Percentiles rank a stretch among this genome's conserved stretches.
Conservation (phyloP, 495 filamentous ascomycete genomes). For the Oidiodendron maius region DNA sequence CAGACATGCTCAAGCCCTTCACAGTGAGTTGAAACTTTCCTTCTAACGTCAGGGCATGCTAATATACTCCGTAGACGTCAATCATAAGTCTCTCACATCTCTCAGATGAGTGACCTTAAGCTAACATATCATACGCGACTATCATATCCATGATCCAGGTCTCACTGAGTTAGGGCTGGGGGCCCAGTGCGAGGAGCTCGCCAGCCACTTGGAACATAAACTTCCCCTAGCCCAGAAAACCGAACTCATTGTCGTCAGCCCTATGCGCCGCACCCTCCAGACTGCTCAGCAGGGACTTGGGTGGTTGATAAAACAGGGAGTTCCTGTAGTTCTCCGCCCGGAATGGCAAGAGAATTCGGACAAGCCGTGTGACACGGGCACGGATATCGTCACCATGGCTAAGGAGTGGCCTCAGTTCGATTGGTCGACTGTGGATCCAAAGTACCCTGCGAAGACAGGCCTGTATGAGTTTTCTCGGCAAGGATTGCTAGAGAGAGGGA, state of each 20-base stretch:
- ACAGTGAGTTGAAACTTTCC: conserved; percentile 33
- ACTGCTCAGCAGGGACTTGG: conserved; percentile 44
- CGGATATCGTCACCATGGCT: conserved; percentile 30
- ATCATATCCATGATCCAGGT: conserved; percentile 44
- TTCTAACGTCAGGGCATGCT: not conserved
- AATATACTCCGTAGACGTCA: conserved; percentile 15
- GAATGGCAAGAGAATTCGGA: conserved; percentile 53
- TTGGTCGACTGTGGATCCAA: conserved; percentile 45
- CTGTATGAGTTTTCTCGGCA: conserved; percentile 41
- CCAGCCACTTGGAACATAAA: conserved; percentile 35
- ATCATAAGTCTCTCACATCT: conserved; percentile 16
- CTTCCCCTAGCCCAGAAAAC: conserved; percentile 41
- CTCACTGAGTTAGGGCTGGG: conserved; percentile 46
- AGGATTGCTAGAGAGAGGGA: conserved; percentile 43
- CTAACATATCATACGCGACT: conserved; percentile 35
- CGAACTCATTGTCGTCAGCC: conserved; percentile 50
- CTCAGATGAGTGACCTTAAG: not conserved
- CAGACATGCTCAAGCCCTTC: conserved; percentile 51
- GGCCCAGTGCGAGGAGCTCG: conserved; percentile 43
- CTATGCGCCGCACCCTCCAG: conserved; percentile 53
- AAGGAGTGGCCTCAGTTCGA: conserved; percentile 46
- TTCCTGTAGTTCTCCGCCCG: conserved; percentile 46
- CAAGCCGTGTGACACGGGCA: conserved; percentile 53
- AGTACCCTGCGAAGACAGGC: conserved; percentile 51
- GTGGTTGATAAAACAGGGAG: conserved; percentile 44